Percentiles rank a stretch among this genome's conserved stretches.
Evolutionary conservation across 495 filamentous ascomycete species (phyloP).

Genomic region (Beverwykella pulmonaria): DNA sequence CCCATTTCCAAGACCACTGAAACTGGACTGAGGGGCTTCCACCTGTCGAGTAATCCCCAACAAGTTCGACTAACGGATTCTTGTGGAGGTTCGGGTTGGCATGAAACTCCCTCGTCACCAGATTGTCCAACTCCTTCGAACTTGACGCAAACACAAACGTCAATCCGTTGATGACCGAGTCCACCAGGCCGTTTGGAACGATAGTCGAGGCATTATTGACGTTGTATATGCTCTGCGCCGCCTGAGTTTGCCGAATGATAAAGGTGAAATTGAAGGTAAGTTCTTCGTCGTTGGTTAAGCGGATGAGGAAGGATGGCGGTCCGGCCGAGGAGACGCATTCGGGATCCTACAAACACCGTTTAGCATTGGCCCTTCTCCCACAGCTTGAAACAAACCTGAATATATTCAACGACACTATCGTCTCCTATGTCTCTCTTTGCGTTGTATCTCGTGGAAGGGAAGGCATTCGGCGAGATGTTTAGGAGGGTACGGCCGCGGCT

Average conservation of each 20-base stretch:
- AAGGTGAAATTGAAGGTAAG: conserved; percentile 91
- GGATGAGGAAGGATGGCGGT: conserved; percentile 77
- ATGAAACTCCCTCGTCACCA: conserved; percentile 93
- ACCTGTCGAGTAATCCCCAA: conserved; percentile 83
- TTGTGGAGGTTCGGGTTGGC: conserved; percentile 97
- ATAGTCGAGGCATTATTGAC: conserved; percentile 56
- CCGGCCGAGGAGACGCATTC: conserved; percentile 61
- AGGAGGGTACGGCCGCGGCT: conserved; percentile 71
- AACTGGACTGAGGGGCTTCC: conserved; percentile 84
- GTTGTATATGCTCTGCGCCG: conserved; percentile 46
- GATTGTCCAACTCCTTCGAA: conserved; percentile 82
- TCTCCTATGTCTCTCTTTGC: conserved; percentile 77
- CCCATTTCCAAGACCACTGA: conserved; percentile 96
- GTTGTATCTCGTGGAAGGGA: conserved; percentile 77
- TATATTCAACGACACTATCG: conserved; percentile 77
- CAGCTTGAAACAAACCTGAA: conserved; percentile 67
- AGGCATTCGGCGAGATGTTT: conserved; percentile 83
- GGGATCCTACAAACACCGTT: conserved; percentile 61
- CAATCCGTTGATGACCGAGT: conserved; percentile 82
- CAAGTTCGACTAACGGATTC: conserved; percentile 89
- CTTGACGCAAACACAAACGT: conserved; percentile 91
- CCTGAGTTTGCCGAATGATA: conserved; percentile 70
- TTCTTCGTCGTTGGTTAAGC: conserved; percentile 87
- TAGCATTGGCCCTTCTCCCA: neutral
- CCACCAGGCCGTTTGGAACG: conserved; percentile 52